Percentiles rank a stretch among this genome's conserved stretches.
phyloP scores from a whole-genome alignment of 768 basidiomycete genomes.

The Lactifluus hygrophoroides region DNA sequence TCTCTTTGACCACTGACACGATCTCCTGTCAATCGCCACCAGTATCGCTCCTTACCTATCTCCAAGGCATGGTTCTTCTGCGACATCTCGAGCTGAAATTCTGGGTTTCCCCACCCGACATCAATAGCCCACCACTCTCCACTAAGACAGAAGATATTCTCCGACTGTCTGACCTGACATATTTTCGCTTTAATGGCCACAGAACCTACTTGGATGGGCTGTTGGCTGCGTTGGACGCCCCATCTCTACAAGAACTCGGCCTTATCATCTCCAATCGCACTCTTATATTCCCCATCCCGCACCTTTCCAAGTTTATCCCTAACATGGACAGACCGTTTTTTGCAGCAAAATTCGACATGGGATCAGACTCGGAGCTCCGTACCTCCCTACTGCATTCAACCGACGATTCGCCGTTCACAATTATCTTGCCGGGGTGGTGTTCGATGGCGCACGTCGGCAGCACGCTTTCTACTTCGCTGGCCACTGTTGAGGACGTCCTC shows the following conservation, averaged over 20 bases:
- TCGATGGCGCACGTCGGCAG: not conserved
- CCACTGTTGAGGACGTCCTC: not conserved
- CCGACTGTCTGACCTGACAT: not conserved
- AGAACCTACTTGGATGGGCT: not conserved
- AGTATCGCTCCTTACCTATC: not conserved
- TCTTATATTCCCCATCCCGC: not conserved
- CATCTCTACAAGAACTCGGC: not conserved
- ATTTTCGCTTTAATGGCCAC: not conserved
- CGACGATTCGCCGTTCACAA: not conserved
- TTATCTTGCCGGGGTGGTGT: not conserved
- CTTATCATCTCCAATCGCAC: not conserved
- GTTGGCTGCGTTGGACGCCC: not conserved
- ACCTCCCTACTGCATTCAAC: not conserved
- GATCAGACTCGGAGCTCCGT: accelerated
- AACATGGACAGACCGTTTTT: not conserved
- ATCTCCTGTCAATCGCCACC: not conserved
- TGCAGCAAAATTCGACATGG: not conserved
- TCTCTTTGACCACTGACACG: not conserved
- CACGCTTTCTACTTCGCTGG: not conserved
- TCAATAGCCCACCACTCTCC: not conserved
- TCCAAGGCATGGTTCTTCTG: not conserved
- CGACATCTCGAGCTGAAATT: not conserved
- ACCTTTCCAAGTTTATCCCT: not conserved
- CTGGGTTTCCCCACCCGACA: too few species aligned
- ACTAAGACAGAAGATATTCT: not conserved